A percentile compares a stretch with the other conserved stretches of the same genome.
Evolutionary conservation across 169 alveolate species (phyloP).

Genomic region (Hepatocystis sp.): DNA sequence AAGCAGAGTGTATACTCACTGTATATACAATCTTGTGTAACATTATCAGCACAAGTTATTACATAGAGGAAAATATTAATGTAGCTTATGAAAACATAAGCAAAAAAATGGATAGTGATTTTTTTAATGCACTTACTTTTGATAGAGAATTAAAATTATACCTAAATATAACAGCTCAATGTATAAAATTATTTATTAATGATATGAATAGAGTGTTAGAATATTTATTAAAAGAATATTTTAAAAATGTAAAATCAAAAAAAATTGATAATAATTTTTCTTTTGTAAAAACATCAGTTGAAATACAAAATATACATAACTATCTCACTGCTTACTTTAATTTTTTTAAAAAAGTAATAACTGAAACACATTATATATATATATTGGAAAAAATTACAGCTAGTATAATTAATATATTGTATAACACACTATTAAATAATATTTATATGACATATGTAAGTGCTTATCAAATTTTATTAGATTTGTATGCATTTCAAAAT

Average conservation of each 20-base stretch:
- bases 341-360: conserved; percentile 48
- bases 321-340: conserved; percentile 31
- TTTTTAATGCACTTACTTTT: conserved; percentile 21
- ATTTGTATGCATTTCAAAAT: conserved; percentile 77
- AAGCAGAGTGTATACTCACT: too few species aligned
- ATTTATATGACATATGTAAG: conserved; percentile 71
- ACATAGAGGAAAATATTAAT: conserved; percentile 27
- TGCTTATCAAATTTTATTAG: conserved; percentile 82
- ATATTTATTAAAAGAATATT: too few species aligned
- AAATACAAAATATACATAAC: too few species aligned
- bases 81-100: conserved; percentile 53
- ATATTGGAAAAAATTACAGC: conserved; percentile 82
- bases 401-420: conserved; percentile 77
- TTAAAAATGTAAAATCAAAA: too few species aligned
- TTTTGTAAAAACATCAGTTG: too few species aligned
- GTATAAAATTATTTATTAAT: conserved; percentile 36
- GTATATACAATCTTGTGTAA: too few species aligned
- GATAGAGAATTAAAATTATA: conserved; percentile 47
- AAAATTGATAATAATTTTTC: too few species aligned
- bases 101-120: conserved; percentile 22
- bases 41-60: conserved; percentile 57
- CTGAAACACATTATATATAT: conserved; percentile 76
- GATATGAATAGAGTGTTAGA: too few species aligned
- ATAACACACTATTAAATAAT: conserved; percentile 79
- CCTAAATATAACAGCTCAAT: conserved; percentile 61